Evolutionary conservation across 352 stramenopile genomes (phyloP).

Genomic region (Aphanomyces stellatus): DNA sequence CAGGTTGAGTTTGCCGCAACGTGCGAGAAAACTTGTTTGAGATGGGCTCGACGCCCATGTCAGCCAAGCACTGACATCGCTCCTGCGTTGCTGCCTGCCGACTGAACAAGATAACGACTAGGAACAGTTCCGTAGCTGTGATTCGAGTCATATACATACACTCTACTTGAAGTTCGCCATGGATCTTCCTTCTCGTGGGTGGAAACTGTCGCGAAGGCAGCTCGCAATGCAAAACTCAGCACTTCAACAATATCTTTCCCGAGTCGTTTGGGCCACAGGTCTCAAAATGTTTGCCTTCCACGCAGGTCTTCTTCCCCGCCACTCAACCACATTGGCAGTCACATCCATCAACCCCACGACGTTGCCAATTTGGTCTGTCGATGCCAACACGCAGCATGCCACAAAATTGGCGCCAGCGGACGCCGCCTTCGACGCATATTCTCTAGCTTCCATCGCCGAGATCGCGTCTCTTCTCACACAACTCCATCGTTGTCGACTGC

Average conservation of each 20-base stretch:
- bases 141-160: no score
- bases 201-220: neutral
- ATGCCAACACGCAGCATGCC: neutral
- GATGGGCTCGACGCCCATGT: no score
- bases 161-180: no score
- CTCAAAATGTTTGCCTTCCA: neutral
- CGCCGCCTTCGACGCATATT: neutral
- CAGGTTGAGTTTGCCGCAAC: no score
- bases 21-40: no score
- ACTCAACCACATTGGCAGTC: neutral
- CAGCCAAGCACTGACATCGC: no score
- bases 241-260: neutral
- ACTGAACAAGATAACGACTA: no score
- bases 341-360: no score
- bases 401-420: neutral
- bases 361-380: conserved; percentile 8
- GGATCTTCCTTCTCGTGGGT: no score
- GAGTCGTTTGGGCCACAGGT: neutral
- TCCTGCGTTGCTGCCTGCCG: no score
- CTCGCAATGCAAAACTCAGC: neutral
- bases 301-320: neutral
- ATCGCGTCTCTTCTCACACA: neutral
- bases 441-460: neutral
- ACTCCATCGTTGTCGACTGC: neutral
- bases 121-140: no score